Evolutionary conservation across 2,329 filamentous ascomycete genomes (phyloP).

Genomic region (Microsporum ferrugineum): DNA sequence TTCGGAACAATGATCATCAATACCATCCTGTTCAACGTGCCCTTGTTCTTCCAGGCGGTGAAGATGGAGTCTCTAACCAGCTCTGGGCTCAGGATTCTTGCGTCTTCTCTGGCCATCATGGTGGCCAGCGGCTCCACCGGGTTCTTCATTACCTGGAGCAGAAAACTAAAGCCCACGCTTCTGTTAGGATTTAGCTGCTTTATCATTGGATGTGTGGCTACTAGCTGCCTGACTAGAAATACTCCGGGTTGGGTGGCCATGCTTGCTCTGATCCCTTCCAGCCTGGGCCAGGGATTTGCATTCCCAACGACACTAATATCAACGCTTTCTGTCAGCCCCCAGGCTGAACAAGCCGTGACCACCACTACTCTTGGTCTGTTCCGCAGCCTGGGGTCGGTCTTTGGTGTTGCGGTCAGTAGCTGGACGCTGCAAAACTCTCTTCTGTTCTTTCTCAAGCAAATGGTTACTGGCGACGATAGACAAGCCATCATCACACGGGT

Average conservation of each 20-base stretch:
- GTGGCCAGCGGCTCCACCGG: conserved; percentile 47
- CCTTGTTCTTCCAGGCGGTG: conserved; percentile 66
- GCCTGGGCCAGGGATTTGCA: conserved; percentile 51
- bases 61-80: conserved; percentile 57
- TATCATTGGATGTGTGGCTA: conserved; percentile 41
- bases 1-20: conserved; percentile 40
- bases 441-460: conserved; percentile 45
- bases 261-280: conserved; percentile 45
- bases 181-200: conserved; percentile 40
- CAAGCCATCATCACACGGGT: conserved; percentile 40
- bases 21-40: conserved; percentile 56
- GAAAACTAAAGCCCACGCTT: conserved; percentile 50
- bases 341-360: conserved; percentile 55
- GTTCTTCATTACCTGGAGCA: conserved; percentile 50
- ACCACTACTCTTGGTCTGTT: conserved; percentile 61
- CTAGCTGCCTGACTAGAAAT: conserved; percentile 41
- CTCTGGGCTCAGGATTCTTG: conserved; percentile 60
- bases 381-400: conserved; percentile 58
- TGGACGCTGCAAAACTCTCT: conserved; percentile 64
- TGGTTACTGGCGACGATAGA: conserved; percentile 50
- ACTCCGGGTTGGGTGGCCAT: conserved; percentile 46
- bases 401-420: conserved; percentile 61
- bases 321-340: conserved; percentile 48
- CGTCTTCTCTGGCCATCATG: conserved; percentile 49
- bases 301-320: conserved; percentile 55